Conservation (phyloP, 176 grass and related monocot species). For the Leersia perrieri region DNA sequence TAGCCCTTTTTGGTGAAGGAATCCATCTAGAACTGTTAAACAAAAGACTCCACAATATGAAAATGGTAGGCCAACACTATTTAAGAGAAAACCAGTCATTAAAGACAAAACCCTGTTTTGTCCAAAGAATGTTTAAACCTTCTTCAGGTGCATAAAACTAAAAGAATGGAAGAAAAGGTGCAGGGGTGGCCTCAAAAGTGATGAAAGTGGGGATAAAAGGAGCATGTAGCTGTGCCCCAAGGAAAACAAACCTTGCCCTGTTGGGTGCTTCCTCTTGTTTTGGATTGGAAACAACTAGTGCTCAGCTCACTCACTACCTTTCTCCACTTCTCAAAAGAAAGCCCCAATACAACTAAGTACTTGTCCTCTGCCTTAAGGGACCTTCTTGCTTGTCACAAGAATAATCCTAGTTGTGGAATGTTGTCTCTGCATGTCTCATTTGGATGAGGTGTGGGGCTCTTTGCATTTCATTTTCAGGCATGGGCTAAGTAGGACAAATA, state of each 20-base stretch:
- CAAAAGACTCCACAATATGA: conserved; percentile 19
- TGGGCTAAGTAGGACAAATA: background rate
- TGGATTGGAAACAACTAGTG: conserved; percentile 29
- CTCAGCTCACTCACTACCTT: background rate
- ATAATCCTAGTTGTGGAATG: conserved; percentile 39
- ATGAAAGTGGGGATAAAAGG: conserved; percentile 82
- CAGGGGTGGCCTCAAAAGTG: conserved; percentile 84
- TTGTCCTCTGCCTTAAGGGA: conserved; percentile 71
- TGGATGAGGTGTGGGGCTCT: conserved; percentile 12
- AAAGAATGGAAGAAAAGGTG: conserved; percentile 61
- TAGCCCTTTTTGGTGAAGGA: conserved; percentile 29
- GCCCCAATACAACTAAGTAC: conserved; percentile 43
- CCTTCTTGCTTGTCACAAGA: conserved; percentile 73
- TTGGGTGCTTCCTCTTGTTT: conserved; percentile 90
- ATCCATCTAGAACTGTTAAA: conserved; percentile 28
- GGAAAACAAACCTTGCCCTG: conserved; percentile 44
- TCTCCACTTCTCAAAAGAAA: conserved; percentile 66
- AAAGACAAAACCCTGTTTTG: conserved; percentile 82
- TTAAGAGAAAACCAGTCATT: conserved; percentile 42
- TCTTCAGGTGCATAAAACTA: conserved; percentile 60
- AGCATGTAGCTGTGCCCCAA: conserved; percentile 33
- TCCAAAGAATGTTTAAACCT: conserved; percentile 89
- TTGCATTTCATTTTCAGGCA: conserved; percentile 25
- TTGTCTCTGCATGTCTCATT: conserved; percentile 39
- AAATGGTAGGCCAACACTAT: conserved; percentile 27